phyloP scores from a whole-genome alignment of 768 basidiomycete species.

The Rubroboletus satanas region DNA sequence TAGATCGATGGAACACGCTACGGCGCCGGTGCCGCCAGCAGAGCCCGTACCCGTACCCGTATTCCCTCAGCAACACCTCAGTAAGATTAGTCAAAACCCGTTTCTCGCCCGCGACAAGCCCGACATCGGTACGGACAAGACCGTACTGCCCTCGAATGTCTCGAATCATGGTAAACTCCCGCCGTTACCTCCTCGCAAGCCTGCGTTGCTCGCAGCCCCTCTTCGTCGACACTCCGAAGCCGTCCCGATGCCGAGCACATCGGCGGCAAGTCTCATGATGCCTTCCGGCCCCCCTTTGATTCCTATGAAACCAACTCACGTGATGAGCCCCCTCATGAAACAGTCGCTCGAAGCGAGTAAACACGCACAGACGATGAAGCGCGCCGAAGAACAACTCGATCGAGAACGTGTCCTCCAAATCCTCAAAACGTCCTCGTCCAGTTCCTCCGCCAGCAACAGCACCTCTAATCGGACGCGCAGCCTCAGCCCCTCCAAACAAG shows the following conservation, averaged over 20 bases:
- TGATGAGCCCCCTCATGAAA: constrained; percentile 63
- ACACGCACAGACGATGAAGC: constrained; percentile 65
- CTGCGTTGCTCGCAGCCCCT: constrained; percentile 15
- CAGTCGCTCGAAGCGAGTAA: constrained; percentile 74
- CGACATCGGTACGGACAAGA: constrained; percentile 12
- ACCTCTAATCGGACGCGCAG: constrained; percentile 27
- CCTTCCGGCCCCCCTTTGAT: constrained; percentile 18
- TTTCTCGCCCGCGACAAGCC: constrained; percentile 26
- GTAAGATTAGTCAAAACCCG: constrained; percentile 30
- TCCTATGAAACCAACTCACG: constrained; percentile 36
- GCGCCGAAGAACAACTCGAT: constrained; percentile 63
- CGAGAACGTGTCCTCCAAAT: constrained; percentile 68
- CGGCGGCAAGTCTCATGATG: background rate
- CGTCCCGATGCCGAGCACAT: background rate
- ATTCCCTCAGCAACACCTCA: constrained; percentile 11
- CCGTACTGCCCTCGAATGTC: background rate
- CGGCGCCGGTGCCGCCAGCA: background rate
- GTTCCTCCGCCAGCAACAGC: constrained; percentile 13
- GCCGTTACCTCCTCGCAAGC: constrained; percentile 37
- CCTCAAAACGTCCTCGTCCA: constrained; percentile 55
- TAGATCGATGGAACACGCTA: constrained; percentile 17
- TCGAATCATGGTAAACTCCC: constrained; percentile 23
- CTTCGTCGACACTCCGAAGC: constrained; percentile 22
- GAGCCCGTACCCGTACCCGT: constrained; percentile 5
- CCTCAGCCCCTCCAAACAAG: constrained; percentile 27